Base-by-base conservation (phyloP, 331 rosid genomes). In the Rosa hybrid region DNA sequence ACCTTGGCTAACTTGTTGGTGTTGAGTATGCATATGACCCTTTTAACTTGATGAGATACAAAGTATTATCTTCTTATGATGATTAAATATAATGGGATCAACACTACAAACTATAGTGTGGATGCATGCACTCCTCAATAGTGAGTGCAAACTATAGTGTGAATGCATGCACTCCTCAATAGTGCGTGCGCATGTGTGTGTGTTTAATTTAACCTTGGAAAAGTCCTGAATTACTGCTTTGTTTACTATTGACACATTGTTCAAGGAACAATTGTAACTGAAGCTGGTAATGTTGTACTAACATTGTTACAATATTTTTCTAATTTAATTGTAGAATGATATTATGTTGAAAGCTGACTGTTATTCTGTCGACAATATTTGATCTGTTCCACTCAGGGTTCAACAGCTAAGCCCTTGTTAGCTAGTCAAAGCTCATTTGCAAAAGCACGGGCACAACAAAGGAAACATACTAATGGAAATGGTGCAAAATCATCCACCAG, bases 381-480 rank as follows among this genome's bases (percentile, higher is more conserved):
- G 13, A 16, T 45, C 18, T 68, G 25, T 46, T 69, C 71, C 59
- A 60, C 68, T n/a, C 85, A 93, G 96, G 94, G 87, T 70, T 85
- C 93, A 59, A 74, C 89, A 62, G 80, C 85, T 5, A 87, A 89
- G 82, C 80, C 89, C 62, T 45, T 65, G 23, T 64, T 71, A 44
- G 69, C 80, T 23, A 77, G 81, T 71, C 89, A 83, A 64, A 85
- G 74, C 64, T 80, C 78, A 78, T 72, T 68, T 73, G 75, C 79
- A 73, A 94, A 87, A 84, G 44, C 78, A 18, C 92, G 90, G 48
- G 77, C 87, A 74, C 78, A 84, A 48, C 99, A 86, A 60, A 93
- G 73, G 88, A 95, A 91, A 81, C 86, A 64, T 74, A 70, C 86
- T 42, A 83, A 86, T 86, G 98, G 98, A 62, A 86, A 86, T 72